A percentile compares a stretch with the other conserved stretches of the same genome.
Evolutionary conservation across 2,329 filamentous ascomycete species (phyloP).

Genomic region (Hypoxylon sp.): DNA sequence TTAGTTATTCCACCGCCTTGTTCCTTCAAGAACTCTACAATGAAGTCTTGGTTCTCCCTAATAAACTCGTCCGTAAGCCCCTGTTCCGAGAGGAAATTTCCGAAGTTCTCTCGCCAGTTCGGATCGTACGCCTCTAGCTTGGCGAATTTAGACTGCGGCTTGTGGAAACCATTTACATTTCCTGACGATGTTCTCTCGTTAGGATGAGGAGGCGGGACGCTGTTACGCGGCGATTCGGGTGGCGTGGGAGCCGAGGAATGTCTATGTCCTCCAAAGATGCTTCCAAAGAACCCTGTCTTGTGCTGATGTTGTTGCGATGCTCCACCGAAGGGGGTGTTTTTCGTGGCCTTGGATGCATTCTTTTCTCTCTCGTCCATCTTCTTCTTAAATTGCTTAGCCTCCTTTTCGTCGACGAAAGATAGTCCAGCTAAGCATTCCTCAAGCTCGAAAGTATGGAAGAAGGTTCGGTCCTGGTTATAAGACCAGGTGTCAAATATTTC

Average conservation of each 20-base stretch:
- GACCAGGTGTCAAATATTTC: slow-evolving; percentile 96
- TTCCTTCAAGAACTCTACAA: slow-evolving; percentile 74
- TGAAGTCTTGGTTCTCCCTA: slow-evolving; percentile 77
- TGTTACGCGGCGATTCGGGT: slow-evolving; percentile 68
- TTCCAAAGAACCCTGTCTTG: slow-evolving; percentile 68
- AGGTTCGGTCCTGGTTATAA: slow-evolving; percentile 97
- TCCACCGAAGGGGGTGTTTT: slow-evolving; percentile 80
- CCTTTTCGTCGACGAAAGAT: slow-evolving; percentile 96
- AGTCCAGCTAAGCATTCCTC: slow-evolving; percentile 91
- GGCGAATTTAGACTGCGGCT: slow-evolving; percentile 69
- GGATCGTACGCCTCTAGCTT: slow-evolving; percentile 75
- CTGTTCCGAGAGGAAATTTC: slow-evolving; percentile 73
- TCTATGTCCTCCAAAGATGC: slow-evolving; percentile 73
- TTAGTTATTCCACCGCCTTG: slow-evolving; percentile 63
- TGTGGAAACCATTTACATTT: slow-evolving; percentile 62
- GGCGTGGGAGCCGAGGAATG: slow-evolving; percentile 72
- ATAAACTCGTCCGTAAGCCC: slow-evolving; percentile 77
- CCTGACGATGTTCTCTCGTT: slow-evolving; percentile 59
- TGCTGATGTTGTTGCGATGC: slow-evolving; percentile 59
- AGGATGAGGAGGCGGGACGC: slow-evolving; percentile 55
- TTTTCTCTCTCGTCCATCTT: slow-evolving; percentile 98
- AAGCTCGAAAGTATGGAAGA: slow-evolving; percentile 97
- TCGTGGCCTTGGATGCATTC: slow-evolving; percentile 91
- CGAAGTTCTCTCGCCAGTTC: slow-evolving; percentile 75
- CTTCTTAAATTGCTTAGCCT: slow-evolving; percentile 96